A percentile compares a stretch with the other conserved stretches of the same genome.
phyloP scores from a whole-genome alignment of 2,329 filamentous ascomycete genomes.

The Diplodia seriata region DNA sequence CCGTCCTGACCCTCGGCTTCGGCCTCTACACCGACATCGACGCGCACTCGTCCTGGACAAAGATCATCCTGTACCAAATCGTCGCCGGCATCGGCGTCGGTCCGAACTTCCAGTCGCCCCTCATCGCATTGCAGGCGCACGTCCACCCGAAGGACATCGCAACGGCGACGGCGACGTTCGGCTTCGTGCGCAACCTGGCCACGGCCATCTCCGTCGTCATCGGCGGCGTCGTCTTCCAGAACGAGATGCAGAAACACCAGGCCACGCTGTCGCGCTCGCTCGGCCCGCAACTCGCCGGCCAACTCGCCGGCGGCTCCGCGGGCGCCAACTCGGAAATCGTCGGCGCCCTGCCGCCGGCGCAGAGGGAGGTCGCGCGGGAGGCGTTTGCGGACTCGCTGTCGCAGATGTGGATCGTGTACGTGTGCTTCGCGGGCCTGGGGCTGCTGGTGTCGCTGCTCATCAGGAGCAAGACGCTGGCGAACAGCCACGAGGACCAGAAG shows the following conservation, averaged over 20 bases:
- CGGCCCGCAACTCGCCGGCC: conserved; percentile 54
- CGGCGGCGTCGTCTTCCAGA: conserved; percentile 81
- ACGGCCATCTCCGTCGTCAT: conserved; percentile 73
- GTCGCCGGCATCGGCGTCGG: conserved; percentile 59
- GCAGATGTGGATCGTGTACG: conserved; percentile 60
- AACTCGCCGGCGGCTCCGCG: conserved; percentile 66
- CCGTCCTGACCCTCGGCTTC: conserved; percentile 48
- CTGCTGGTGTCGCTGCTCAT: conserved; percentile 51
- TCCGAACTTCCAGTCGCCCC: conserved; percentile 72
- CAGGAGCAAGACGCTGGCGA: conserved; percentile 50
- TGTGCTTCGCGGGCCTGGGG: conserved; percentile 49
- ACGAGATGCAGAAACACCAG: conserved; percentile 68
- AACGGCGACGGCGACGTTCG: conserved; percentile 71
- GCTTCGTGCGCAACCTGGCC: conserved; percentile 72
- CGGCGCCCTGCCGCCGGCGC: conserved; percentile 55
- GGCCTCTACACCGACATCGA: conserved; percentile 49
- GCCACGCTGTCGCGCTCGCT: conserved; percentile 58
- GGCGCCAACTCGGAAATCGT: conserved; percentile 67
- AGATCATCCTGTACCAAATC: conserved; percentile 50
- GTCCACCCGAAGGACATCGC: conserved; percentile 69
- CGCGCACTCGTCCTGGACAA: conserved; percentile 45
- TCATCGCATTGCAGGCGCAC: conserved; percentile 71
- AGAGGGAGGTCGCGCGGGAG: conserved; percentile 52
- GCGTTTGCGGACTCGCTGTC: conserved; percentile 53
- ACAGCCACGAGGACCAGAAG: conserved; percentile 57